These are phyloP conservation scores for Tetrapyrgos nigripes DNA, from an alignment of 1,284 basidiomycete genomes.

Conservation along the genomic window DNA sequence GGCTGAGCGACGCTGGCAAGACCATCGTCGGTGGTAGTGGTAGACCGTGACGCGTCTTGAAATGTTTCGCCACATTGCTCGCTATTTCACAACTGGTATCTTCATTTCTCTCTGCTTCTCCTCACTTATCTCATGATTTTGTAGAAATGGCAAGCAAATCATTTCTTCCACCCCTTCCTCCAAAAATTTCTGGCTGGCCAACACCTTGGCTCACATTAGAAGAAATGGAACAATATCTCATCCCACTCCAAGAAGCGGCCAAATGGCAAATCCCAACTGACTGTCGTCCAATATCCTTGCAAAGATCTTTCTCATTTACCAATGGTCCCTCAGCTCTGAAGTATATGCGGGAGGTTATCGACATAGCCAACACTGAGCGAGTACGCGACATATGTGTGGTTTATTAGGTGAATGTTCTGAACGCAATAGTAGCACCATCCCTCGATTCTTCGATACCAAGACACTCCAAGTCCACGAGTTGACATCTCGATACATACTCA, in stretches of 20 bases:
- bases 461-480: neutral
- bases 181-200: conserved; percentile 3
- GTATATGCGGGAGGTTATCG: conserved; percentile 4
- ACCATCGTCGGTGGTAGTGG: conserved; percentile 46
- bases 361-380: conserved; percentile 4
- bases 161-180: neutral
- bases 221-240: conserved; percentile 7
- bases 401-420: neutral
- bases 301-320: neutral
- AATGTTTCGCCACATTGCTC: conserved; percentile 1
- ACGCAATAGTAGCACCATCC: conserved; percentile 6
- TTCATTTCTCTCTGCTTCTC: neutral
- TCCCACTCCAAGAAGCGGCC: neutral
- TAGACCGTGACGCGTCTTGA: neutral
- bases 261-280: conserved; percentile 2
- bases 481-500: neutral
- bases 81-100: neutral
- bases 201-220: conserved; percentile 5
- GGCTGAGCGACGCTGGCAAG: conserved; percentile 76
- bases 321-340: neutral
- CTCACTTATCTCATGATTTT: neutral
- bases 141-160: neutral
- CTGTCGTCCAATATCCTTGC: neutral
- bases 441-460: neutral
- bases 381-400: neutral